Base-by-base conservation (phyloP, 2,329 filamentous ascomycete species). In the Alternaria brassicicola region DNA sequence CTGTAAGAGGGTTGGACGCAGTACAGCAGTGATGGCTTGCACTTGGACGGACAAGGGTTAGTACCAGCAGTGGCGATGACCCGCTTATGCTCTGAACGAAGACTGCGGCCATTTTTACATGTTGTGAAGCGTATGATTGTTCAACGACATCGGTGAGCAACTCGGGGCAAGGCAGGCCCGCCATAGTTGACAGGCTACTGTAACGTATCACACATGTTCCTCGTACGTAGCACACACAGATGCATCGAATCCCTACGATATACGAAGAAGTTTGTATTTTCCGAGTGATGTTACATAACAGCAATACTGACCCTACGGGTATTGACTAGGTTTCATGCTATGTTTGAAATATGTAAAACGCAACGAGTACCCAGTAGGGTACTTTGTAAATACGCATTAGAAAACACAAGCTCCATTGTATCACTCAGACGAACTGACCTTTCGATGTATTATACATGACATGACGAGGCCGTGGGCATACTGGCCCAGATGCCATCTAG, bases 71-170 rank as follows among this genome's bases (percentile, higher is more conserved):
- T 21, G 35, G 35, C 35, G 17, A 38, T 5, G 17, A 7, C 17
- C 35, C 17, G 17, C 35, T 21, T 28, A 42, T 42, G 39, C 13
- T n/a, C 6, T n/a, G 7, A 25, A n/a, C n/a, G n/a, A 38, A 33
- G 31, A 33, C 30, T 54, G 49, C 35, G 23, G 19, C 26, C 31
- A 54, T 31, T 17, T 31, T 10, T 25, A 54, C 43, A 49, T 58
- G 48, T 23, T 49, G 59, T 62, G 59, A 38, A 57, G 48, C 59
- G 43, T 55, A 43, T 36, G 38, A 39, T 47, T 38, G 25, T 56
- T 45, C 26, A 52, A 41, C 41, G 17, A 38, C 36, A 52, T 39
- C 23, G 26, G 51, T 38, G 54, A 49, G 46, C 41, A 54, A 57
- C 52, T 36, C 42, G 49, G 55, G 41, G 30, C 53, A 59, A 50